Evolutionary conservation across 805 yeast species (phyloP).

Genomic region (Spathaspora sp.): DNA sequence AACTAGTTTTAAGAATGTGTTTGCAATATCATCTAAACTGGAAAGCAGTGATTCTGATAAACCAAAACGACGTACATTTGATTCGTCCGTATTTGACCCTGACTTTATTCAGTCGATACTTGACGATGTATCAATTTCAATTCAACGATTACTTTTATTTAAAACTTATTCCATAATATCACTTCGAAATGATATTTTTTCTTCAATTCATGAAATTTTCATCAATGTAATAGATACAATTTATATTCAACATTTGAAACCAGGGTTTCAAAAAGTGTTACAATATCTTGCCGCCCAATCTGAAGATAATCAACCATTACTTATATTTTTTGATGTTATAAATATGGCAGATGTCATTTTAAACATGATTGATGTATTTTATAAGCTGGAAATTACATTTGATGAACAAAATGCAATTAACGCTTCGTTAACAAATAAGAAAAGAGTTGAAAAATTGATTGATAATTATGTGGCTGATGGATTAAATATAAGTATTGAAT

Average conservation of each 20-base stretch:
- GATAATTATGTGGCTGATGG: conserved; percentile 94
- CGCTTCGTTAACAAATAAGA: conserved; percentile 73
- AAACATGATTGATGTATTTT: conserved; percentile 89
- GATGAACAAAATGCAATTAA: conserved; percentile 69
- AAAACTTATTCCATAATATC: conserved; percentile 31
- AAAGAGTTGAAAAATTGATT: conserved; percentile 72
- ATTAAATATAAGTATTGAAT: conserved; percentile 85
- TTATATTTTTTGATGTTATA: conserved; percentile 83
- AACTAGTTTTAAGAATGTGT: conserved; percentile 62
- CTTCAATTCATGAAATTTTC: conserved; percentile 59
- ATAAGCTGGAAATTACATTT: conserved; percentile 79
- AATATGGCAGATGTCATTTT: conserved; percentile 89
- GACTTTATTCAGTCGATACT: conserved; percentile 73
- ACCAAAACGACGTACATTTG: conserved; percentile 43
- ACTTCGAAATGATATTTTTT: conserved; percentile 27
- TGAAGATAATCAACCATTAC: conserved; percentile 77
- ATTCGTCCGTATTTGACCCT: conserved; percentile 64
- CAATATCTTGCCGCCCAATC: conserved; percentile 58
- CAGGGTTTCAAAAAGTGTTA: conserved; percentile 83
- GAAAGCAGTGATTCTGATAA: conserved; percentile 9
- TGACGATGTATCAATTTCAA: conserved; percentile 61
- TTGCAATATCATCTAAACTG: conserved; percentile 30
- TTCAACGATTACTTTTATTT: conserved; percentile 51
- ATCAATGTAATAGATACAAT: conserved; percentile 59
- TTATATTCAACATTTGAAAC: conserved; percentile 71